Conservation (phyloP, 1,284 basidiomycete genomes). For the Apiotrichum porosum region DNA sequence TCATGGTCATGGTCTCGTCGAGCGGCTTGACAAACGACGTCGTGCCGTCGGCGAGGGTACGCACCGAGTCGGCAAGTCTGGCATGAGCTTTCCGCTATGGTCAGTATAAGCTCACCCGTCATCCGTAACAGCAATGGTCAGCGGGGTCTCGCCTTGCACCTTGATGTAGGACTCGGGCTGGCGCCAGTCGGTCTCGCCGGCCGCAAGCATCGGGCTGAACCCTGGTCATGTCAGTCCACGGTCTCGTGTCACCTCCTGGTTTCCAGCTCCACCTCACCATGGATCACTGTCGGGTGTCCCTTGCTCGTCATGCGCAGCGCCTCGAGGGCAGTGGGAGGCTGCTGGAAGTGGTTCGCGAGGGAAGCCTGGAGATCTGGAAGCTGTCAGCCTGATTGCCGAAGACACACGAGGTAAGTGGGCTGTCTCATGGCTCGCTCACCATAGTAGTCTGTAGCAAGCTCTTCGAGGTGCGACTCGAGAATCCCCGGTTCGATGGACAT, state of each 20-base stretch:
- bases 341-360: constrained; percentile 53
- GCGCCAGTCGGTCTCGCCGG: constrained; percentile 22
- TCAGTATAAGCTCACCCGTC: constrained; percentile 57
- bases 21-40: constrained; percentile 75
- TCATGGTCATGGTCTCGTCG: constrained; percentile 63
- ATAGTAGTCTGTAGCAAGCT: constrained; percentile 14
- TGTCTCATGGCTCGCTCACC: constrained; percentile 8
- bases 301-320: constrained; percentile 68
- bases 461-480: constrained; percentile 10
- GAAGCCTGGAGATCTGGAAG: constrained; percentile 29
- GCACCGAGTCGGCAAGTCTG: constrained; percentile 75
- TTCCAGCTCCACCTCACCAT: constrained; percentile 51
- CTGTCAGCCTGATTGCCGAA: background rate
- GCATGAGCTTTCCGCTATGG: background rate
- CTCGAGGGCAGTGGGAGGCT: constrained; percentile 63
- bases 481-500: background rate
- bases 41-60: constrained; percentile 51
- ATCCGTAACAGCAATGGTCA: constrained; percentile 77
- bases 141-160: constrained; percentile 54
- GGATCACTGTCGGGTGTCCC: constrained; percentile 72
- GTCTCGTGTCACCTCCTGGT: background rate
- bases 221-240: constrained; percentile 19
- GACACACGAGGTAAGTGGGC: no score
- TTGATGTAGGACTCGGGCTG: constrained; percentile 31
- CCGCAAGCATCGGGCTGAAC: constrained; percentile 15